Base-by-base conservation (phyloP, 805 yeast genomes). In the Saturnispora besseyi region DNA sequence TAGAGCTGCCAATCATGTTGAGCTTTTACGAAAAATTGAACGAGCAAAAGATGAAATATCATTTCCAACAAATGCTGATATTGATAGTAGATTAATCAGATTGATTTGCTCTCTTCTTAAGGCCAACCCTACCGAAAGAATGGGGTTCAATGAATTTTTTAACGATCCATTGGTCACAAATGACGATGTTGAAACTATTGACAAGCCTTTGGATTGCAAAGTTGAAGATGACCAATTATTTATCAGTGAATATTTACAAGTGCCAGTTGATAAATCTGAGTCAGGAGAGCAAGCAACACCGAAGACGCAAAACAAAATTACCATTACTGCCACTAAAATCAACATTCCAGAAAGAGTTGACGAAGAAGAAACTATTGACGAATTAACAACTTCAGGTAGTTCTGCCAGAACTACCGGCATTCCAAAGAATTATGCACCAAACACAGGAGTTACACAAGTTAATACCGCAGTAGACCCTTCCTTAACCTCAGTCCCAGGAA, bases 1-100 rank as follows among this genome's bases (percentile, higher is more conserved):
- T 65, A 81, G 85, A 56, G 98, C 99, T 3, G 80, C 85, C 4
- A 93, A 93, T 62, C 98, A 91, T 64, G 81, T 93, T 54, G 97
- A 91, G 62, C 74, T 93, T 49, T 76, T 87, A 60, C 82, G 86
- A 65, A 87, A 83, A 61, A 93, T 93, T 57, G 95, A 90, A 62
- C 80, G 78, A 59, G 77, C 87, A 1, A 82, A 84, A 54, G 96
- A 90, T 66, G 73, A 71, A 46, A 88, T 93, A 41, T 70, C 75
- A 29, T 90, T 91, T 62, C 96, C 97, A 3, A 68, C 77, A 1
- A 70, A 77, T 40, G 78, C 84, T 3, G 77, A 79, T 54, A 77
- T 83, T 8, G 81, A 87, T 0, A 78, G 73, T 11, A 81, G 81
- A 37, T 73, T 93, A 55, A 79, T 82, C 57, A 70, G 76, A 49